phyloP scores from a whole-genome alignment of 441 rosid genomes.

The Adansonia gregorii region DNA sequence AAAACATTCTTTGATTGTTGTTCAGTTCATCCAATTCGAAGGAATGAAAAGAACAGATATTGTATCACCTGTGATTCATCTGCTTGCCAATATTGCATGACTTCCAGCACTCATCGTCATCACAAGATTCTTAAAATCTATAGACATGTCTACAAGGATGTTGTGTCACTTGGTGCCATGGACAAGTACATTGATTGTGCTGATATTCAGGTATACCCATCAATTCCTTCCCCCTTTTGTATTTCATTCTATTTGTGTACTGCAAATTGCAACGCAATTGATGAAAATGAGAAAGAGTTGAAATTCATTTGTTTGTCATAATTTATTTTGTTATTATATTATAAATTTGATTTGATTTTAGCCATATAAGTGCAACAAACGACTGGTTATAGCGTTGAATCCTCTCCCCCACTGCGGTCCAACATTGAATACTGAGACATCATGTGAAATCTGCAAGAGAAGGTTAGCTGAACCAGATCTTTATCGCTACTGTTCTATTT shows the following conservation, averaged over 20 bases:
- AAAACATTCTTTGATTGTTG: slow-evolving; percentile 43
- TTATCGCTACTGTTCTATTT: slow-evolving; percentile 45
- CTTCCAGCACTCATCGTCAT: slow-evolving; percentile 36
- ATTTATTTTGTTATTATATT: too few relatives aligned
- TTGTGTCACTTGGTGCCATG: slow-evolving; percentile 42
- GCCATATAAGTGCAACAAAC: slow-evolving; percentile 53
- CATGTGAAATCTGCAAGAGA: slow-evolving; percentile 42
- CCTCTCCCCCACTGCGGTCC: slow-evolving; percentile 50
- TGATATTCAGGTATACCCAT: slow-evolving; percentile 38
- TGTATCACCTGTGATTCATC: slow-evolving; percentile 41
- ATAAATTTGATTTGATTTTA: slow-evolving; percentile 22
- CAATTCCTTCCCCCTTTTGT: background rate
- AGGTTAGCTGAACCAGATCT: slow-evolving; percentile 39
- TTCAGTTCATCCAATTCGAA: slow-evolving; percentile 38
- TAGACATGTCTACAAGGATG: slow-evolving; percentile 49
- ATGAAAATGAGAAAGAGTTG: too few relatives aligned
- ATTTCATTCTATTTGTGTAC: background rate
- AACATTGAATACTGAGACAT: slow-evolving; percentile 24
- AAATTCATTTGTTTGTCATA: too few relatives aligned
- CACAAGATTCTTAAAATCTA: slow-evolving; percentile 47
- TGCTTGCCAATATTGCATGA: slow-evolving; percentile 47
- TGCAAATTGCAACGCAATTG: too few relatives aligned
- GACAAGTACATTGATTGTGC: slow-evolving; percentile 46
- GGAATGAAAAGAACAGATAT: slow-evolving; percentile 46
- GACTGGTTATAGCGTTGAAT: slow-evolving; percentile 43